Evolutionary conservation across 306 rosid genomes (phyloP).

Genomic region (Carpinus fangiana): DNA sequence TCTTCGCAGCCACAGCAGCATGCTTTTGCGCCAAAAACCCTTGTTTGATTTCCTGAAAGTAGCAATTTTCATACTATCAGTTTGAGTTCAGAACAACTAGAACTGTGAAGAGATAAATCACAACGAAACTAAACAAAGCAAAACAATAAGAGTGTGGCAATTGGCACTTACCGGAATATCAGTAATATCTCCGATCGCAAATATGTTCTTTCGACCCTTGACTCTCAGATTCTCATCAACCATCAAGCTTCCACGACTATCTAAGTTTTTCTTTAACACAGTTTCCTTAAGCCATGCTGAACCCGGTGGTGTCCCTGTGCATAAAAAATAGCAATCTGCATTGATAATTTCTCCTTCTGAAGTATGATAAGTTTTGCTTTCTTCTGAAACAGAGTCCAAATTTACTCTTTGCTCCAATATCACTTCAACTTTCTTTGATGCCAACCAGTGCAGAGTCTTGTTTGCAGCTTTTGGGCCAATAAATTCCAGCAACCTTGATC

Average conservation of each 20-base stretch:
- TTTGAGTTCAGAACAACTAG: not conserved
- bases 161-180: constrained; percentile 58
- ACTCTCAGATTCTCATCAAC: constrained; percentile 70
- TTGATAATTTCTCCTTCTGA: constrained; percentile 55
- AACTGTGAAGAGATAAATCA: not conserved
- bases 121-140: not conserved
- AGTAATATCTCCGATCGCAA: constrained; percentile 82
- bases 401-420: constrained; percentile 52
- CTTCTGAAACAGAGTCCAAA: constrained; percentile 32
- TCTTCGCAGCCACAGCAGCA: constrained; percentile 63
- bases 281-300: constrained; percentile 75
- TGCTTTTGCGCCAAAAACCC: constrained; percentile 73
- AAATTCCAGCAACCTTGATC: constrained; percentile 74
- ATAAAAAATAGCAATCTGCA: constrained; percentile 69
- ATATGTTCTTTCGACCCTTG: constrained; percentile 51
- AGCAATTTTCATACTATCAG: constrained; percentile 6
- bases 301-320: constrained; percentile 51
- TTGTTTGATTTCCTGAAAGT: constrained; percentile 72
- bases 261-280: constrained; percentile 42
- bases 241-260: constrained; percentile 54
- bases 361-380: constrained; percentile 44
- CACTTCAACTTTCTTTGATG: constrained; percentile 60
- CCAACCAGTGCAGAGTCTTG: constrained; percentile 59
- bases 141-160: constrained; percentile 1
- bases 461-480: constrained; percentile 65